Percentiles rank a stretch among this genome's conserved stretches.
These are phyloP conservation scores for Dittrichia graveolens DNA, from an alignment of 129 eudicot species.

Conservation along the genomic window DNA sequence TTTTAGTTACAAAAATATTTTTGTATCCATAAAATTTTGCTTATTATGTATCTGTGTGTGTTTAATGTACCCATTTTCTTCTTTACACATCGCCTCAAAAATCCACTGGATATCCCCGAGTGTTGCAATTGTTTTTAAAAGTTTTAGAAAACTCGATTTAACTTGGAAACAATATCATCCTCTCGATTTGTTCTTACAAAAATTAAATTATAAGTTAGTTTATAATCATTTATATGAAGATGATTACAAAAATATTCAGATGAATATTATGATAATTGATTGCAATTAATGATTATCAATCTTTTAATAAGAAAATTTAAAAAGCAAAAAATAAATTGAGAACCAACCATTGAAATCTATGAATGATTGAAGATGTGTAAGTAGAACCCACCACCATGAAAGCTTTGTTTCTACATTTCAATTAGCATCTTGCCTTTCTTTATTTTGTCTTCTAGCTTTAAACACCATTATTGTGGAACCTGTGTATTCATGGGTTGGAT, in stretches of 20 bases:
- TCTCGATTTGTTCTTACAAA: too few relatives aligned
- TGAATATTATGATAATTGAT: slow-evolving; percentile 18
- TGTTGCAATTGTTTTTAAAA: too few relatives aligned
- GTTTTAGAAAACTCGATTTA: too few relatives aligned
- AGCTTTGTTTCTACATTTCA: neutral
- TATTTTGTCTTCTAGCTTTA: neutral
- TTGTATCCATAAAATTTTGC: too few relatives aligned
- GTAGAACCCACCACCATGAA: slow-evolving; percentile 41
- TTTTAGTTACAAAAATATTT: too few relatives aligned
- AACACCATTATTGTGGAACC: slow-evolving; percentile 8
- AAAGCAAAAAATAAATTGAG: neutral
- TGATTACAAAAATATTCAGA: neutral
- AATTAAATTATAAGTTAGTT: too few relatives aligned
- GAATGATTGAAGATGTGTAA: slow-evolving; percentile 19
- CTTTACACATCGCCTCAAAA: too few relatives aligned
- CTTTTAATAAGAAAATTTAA: neutral
- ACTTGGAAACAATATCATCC: too few relatives aligned
- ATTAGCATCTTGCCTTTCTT: slow-evolving; percentile 12
- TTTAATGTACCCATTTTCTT: too few relatives aligned
- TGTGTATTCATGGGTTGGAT: slow-evolving; percentile 5
- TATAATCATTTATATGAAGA: too few relatives aligned
- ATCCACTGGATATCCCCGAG: too few relatives aligned
- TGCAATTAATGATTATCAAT: slow-evolving; percentile 14
- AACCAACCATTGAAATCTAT: slow-evolving; percentile 23
- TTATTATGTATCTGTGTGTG: too few relatives aligned